A percentile compares a stretch with the other conserved stretches of the same genome.
These are phyloP conservation scores for Rhytidhysteron rufulum DNA, from an alignment of 2,329 filamentous ascomycete genomes.

Conservation along the genomic window DNA sequence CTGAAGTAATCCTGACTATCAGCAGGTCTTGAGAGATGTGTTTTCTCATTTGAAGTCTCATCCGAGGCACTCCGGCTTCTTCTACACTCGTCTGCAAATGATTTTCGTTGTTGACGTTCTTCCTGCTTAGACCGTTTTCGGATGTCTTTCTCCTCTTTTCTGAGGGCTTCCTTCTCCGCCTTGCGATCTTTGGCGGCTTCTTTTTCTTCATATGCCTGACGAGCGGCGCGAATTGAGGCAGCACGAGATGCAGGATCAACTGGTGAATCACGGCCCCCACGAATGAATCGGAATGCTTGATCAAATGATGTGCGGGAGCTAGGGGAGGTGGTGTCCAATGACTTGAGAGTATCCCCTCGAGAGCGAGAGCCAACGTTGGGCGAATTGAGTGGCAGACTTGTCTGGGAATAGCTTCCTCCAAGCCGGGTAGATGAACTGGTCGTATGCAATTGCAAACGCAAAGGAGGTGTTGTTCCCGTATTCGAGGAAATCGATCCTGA, in stretches of 20 bases:
- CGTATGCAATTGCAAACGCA: constrained; percentile 32
- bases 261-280: constrained; percentile 45
- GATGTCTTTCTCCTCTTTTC: constrained; percentile 42
- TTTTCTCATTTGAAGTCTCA: constrained; percentile 30
- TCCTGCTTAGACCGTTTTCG: constrained; percentile 43
- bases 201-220: constrained; percentile 56
- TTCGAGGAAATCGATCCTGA: constrained; percentile 43
- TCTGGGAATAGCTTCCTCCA: constrained; percentile 48
- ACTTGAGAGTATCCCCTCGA: constrained; percentile 48
- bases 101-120: constrained; percentile 38
- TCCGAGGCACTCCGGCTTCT: constrained; percentile 26
- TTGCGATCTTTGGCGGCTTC: constrained; percentile 56
- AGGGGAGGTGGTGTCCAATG: constrained; percentile 49
- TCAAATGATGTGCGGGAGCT: constrained; percentile 56
- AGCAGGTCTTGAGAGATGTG: constrained; percentile 24
- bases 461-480: constrained; percentile 28
- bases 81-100: constrained; percentile 32
- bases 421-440: constrained; percentile 44
- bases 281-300: constrained; percentile 51
- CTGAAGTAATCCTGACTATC: constrained; percentile 36
- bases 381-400: constrained; percentile 48
- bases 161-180: constrained; percentile 50
- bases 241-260: constrained; percentile 52
- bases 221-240: constrained; percentile 53
- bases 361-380: constrained; percentile 40